Percentiles rank a stretch among this genome's conserved stretches.
phyloP scores from a whole-genome alignment of 164 flowering plant genomes.

The Stephania cephalantha region DNA sequence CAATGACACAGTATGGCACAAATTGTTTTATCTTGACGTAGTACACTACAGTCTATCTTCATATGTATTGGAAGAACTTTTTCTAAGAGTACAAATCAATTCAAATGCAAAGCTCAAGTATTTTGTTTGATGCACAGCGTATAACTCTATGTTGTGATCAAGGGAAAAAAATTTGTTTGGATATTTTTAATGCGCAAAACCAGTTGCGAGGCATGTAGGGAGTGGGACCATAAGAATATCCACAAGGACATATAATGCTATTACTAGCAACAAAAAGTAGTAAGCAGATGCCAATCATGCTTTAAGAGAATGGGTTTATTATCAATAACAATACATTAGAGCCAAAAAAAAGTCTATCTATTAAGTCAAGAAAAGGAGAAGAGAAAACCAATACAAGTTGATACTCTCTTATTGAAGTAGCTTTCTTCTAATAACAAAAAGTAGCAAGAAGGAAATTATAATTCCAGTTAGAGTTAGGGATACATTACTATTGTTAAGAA shows the following conservation, averaged over 20 bases:
- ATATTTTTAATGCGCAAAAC: background rate
- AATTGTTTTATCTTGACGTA: no score
- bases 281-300: background rate
- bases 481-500: background rate
- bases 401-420: background rate
- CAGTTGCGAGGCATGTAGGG: background rate
- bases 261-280: background rate
- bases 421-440: background rate
- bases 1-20: no score
- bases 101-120: no score
- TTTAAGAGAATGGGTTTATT: background rate
- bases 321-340: background rate
- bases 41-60: no score
- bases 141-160: no score
- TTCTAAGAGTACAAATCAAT: no score
- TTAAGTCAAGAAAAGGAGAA: background rate
- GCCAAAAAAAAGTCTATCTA: background rate
- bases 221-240: background rate
- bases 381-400: background rate
- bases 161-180: background rate
- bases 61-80: no score
- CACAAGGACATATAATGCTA: background rate
- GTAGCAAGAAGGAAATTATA: background rate
- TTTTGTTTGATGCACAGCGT: background rate
- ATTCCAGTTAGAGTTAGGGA: background rate